Base-by-base conservation (phyloP, 2,329 filamentous ascomycete species). In the Akanthomyces muscarius region DNA sequence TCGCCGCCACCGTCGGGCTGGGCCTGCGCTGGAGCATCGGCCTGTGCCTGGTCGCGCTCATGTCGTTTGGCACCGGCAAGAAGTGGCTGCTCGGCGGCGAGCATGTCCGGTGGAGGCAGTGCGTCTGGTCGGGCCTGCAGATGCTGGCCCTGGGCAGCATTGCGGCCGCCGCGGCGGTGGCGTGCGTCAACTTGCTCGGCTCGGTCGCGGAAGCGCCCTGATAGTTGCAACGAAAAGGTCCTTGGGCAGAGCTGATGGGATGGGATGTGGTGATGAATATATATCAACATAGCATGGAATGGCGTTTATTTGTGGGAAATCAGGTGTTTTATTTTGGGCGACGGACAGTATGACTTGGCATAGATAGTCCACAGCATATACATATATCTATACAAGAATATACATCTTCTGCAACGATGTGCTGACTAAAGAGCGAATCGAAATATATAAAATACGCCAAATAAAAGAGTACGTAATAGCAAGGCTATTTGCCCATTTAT, bases 21-120 rank as follows among this genome's bases (percentile, higher is more conserved):
- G 78, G 75, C 1, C 72, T 90, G 33, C 78, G 77, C 16, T 83
- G 81, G 73, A 86, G 83, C 50, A 80, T 84, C 10, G 75, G 71
- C 0, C 73, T 86, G 4, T 87, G 86, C 72, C 71, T 84, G 1
- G 56, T 83, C 1, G 80, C 82, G 0, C 69, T 88, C 2, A 84
- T 87, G 67, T 65, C 72, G 0, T 87, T 87, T 68, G 85, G 85
- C 3, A 80, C 81, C n/a, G 76, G 75, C 0, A 87, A 87, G 72
- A 83, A 81, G 16, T 80, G 72, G 67, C 51, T 77, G 1, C 58
- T 81, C 2, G 65, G 70, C 6, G 66, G 67, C 1, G 58, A 58
- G 33, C 61, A 55, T 18, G 60, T 28, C 30, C 61, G 30, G 44
- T 55, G 68, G 21, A 61, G 51, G 54, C 61, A 63, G 6, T 73